Evolutionary conservation across 495 filamentous ascomycete species (phyloP), one percentile per base, ranked within the genome.

Genomic region (Penicillium arizonense): DNA sequence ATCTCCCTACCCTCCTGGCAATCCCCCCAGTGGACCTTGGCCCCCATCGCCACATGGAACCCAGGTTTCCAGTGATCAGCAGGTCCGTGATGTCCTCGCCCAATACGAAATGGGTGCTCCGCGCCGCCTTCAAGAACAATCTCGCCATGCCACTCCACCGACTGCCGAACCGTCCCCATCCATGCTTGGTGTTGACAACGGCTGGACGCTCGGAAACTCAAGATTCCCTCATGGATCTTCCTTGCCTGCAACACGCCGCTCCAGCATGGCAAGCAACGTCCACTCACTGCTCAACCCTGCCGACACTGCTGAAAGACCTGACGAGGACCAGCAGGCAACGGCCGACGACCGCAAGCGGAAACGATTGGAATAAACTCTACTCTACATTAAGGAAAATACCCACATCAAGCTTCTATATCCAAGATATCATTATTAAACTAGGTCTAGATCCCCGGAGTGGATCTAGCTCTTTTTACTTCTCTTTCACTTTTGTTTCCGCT

Each of bases 221-320:
- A 60, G 64, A 50, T 76, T 69, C 40, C 59, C 68, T 42, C 73
- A 75, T 33, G 73, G 75, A 47, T 73, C 69, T 16, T 78, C 78
- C 36, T 59, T 81, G 12, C 87, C 87, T 3, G 84, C 85, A 34
- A 89, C 87, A 18, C 74, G 87, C 44, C 79, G 87, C 28, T 83
- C 80, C 12, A 89, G 87, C 61, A 86, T 90, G 84, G 86, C 85
- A 12, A 87, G 83, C 56, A 89, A 88, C 58, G 87, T 90, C 14
- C 87, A 90, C 71, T 85, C 82, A 9, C 65, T 90, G 32, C 74
- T 98, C 3, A 98, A 98, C 61, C 94, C 88, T 8, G 85, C 87
- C n/a, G 87, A 90, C 56, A 89, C 88, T 2, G 81, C 80, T 8
- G 85, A 88, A 66, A 65, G 85, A 56, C 84, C 85, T 2, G 88